Base-by-base conservation (phyloP, 805 yeast genomes). In the Candida nemodendra region DNA sequence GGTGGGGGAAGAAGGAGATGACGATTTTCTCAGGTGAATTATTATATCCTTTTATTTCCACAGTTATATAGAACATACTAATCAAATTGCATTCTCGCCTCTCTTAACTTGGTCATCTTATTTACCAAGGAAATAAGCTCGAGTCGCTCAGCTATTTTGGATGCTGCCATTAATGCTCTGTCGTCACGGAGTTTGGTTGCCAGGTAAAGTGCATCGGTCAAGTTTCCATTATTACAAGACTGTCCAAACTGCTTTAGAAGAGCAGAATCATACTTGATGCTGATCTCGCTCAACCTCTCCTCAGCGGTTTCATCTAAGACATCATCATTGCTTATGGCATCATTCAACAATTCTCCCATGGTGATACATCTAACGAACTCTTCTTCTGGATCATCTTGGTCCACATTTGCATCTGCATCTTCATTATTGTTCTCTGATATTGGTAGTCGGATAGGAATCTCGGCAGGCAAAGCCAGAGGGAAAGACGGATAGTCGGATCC, bases 381-480 rank as follows among this genome's bases (percentile, higher is more conserved):
- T 56, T 84, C 91, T 51, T 84, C 90, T 0, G 81, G 78, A 36
- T 59, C 60, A 42, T 80, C 86, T 1, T 78, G 76, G 27, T 50
- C 53, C n/a, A n/a, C n/a, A n/a, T n/a, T n/a, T 6, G 53, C 58
- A 12, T 59, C 60, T 15, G 54, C 56, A 9, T 39, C 36, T 7
- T 56, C 63, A 3, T 57, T 54, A 18, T 56, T 59, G 45, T 55
- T 38, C 42, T 32, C 50, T 18, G 61, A 55, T 1, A 84, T 67
- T 1, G 97, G 96, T 17, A 89, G 59, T 39, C 70, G 68, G 30
- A 89, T 65, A 11, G 80, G 84, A 47, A 91, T 59, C 51, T 87
- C 96, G 9, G 88, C 73, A 1, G 95, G 91, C 39, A 89, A 69
- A 0, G 96, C 84, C 34, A 93, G 63, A 11, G 98, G 98, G 54